phyloP scores from a whole-genome alignment of 805 yeast species.

The Candida wancherniae region DNA sequence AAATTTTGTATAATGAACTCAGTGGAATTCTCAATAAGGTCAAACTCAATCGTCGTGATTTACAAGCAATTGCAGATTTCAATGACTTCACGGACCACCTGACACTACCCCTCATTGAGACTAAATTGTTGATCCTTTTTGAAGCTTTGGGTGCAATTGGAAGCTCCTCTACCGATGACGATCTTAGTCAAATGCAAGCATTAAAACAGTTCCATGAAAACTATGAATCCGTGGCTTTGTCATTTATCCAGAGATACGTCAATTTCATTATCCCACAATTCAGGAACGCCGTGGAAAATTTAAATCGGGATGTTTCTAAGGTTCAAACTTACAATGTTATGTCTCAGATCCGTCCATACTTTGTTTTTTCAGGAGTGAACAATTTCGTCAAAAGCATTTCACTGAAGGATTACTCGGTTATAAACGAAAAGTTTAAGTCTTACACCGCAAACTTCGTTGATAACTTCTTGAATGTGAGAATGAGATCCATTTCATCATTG shows the following conservation, averaged over 20 bases:
- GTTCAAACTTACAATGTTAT: conserved; percentile 21
- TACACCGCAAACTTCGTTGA: conserved; percentile 27
- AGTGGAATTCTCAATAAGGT: conserved; percentile 67
- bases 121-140: conserved; percentile 49
- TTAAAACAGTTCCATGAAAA: conserved; percentile 57
- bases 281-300: conserved; percentile 36
- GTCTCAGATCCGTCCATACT: conserved; percentile 24
- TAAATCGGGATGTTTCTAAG: conserved; percentile 24
- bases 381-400: conserved; percentile 55
- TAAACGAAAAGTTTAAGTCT: conserved; percentile 39
- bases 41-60: conserved; percentile 53
- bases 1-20: conserved; percentile 65
- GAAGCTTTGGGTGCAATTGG: conserved; percentile 63
- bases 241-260: conserved; percentile 46
- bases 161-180: conserved; percentile 36
- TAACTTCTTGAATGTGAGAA: conserved; percentile 18
- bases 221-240: conserved; percentile 52
- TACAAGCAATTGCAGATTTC: conserved; percentile 43
- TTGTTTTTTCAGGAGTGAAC: conserved; percentile 30
- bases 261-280: conserved; percentile 33
- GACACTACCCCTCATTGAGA: conserved; percentile 47
- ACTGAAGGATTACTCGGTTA: conserved; percentile 40
- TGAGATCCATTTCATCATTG: conserved; percentile 12
- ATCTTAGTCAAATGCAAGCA: conserved; percentile 64
- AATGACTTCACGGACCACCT: conserved; percentile 45